A percentile compares a stretch with the other conserved stretches of the same genome.
Evolutionary conservation across 139 green algal genomes (phyloP).

Genomic region (Coelastrella sp.): DNA sequence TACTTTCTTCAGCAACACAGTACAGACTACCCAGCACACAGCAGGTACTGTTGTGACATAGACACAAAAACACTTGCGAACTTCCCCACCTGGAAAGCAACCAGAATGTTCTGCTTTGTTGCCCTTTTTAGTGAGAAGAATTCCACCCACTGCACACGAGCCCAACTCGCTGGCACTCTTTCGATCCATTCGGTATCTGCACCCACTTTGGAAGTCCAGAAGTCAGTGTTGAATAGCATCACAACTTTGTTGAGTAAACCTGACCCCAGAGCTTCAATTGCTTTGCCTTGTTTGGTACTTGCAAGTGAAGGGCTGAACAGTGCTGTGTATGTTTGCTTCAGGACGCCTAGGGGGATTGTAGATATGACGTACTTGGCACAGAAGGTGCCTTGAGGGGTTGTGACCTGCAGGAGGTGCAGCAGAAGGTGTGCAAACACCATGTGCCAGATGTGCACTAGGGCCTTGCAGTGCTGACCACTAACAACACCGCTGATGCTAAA

Average conservation of each 20-base stretch:
- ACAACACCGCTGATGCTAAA: not conserved
- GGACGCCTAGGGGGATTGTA: slow-evolving; percentile 26
- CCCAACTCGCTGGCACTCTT: not conserved
- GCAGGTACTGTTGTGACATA: not conserved
- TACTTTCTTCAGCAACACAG: too few species aligned
- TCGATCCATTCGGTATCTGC: slow-evolving; percentile 14
- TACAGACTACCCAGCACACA: too few species aligned
- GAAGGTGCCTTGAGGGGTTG: not conserved
- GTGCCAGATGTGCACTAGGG: not conserved
- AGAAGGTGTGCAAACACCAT: not conserved
- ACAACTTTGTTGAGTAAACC: not conserved
- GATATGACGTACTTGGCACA: not conserved
- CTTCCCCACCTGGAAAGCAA: slow-evolving; percentile 9
- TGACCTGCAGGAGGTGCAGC: not conserved
- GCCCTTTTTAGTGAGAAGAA: slow-evolving; percentile 14
- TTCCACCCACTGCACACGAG: not conserved
- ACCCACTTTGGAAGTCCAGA: not conserved
- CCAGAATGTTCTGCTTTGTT: not conserved
- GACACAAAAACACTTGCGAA: too few species aligned
- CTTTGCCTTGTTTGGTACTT: not conserved
- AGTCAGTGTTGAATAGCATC: not conserved
- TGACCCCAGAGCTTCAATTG: not conserved
- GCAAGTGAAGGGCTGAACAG: not conserved
- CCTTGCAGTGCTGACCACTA: not conserved
- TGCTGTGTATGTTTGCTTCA: not conserved